Percentiles rank a stretch among this genome's conserved stretches.
These are phyloP conservation scores for Syzygium syzygioides DNA, from an alignment of 441 rosid genomes.

Conservation along the genomic window DNA sequence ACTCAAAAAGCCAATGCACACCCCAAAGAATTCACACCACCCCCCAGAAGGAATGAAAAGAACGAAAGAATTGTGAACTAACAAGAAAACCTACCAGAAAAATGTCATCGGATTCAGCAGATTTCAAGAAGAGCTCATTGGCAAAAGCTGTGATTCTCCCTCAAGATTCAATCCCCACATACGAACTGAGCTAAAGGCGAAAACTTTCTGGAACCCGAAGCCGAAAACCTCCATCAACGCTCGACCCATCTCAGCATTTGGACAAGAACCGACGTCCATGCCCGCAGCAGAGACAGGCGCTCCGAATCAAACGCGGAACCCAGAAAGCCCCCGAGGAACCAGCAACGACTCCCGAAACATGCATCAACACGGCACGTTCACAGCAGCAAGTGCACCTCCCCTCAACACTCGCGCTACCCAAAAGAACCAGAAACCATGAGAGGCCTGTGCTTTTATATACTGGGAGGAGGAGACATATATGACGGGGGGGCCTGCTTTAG, in stretches of 20 bases:
- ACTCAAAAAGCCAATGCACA: slow-evolving; percentile 7
- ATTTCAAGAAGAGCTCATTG: slow-evolving; percentile 41
- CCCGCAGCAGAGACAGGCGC: not conserved
- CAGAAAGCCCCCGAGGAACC: slow-evolving; percentile 9
- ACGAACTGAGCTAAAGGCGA: slow-evolving; percentile 21
- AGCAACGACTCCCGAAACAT: not conserved
- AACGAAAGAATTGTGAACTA: slow-evolving; percentile 67
- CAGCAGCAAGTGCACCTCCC: slow-evolving; percentile 5
- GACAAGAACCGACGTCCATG: slow-evolving; percentile 34
- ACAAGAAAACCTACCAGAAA: slow-evolving; percentile 42
- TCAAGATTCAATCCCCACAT: slow-evolving; percentile 27
- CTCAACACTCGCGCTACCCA: slow-evolving; percentile 22
- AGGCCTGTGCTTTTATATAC: slow-evolving; percentile 27
- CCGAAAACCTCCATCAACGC: slow-evolving; percentile 28
- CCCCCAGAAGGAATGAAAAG: slow-evolving; percentile 63
- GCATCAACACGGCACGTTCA: not conserved
- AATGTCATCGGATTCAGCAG: slow-evolving; percentile 93
- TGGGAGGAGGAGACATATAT: not conserved
- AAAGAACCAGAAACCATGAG: slow-evolving; percentile 36
- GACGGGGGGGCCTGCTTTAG: not conserved
- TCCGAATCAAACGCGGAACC: slow-evolving; percentile 10
- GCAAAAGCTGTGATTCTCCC: slow-evolving; percentile 25
- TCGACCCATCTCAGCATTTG: slow-evolving; percentile 41
- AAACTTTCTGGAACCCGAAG: slow-evolving; percentile 29
- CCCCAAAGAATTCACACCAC: slow-evolving; percentile 6